These are phyloP conservation scores for Pestalotiopsis sp. DNA, from an alignment of 2,329 filamentous ascomycete species.

Conservation along the genomic window DNA sequence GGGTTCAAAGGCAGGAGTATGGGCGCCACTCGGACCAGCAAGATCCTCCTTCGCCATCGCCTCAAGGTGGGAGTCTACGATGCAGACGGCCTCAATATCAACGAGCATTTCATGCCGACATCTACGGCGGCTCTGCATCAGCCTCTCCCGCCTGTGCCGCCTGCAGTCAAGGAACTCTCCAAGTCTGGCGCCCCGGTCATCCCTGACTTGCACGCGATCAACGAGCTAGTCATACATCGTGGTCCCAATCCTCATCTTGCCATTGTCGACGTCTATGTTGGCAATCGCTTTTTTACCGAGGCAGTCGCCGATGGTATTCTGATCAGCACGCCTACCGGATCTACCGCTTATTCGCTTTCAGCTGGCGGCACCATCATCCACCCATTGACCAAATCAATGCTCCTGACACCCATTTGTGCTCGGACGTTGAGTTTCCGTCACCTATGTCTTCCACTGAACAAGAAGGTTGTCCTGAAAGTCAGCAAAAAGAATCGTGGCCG, in stretches of 20 bases:
- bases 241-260: slow-evolving; percentile 88
- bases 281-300: slow-evolving; percentile 87
- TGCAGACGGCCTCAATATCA: slow-evolving; percentile 64
- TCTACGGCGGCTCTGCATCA: slow-evolving; percentile 46
- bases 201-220: slow-evolving; percentile 72
- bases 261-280: slow-evolving; percentile 89
- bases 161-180: slow-evolving; percentile 7
- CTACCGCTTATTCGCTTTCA: slow-evolving; percentile 93
- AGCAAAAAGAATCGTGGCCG: slow-evolving; percentile 79
- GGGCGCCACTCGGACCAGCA: slow-evolving; percentile 73
- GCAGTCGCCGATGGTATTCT: slow-evolving; percentile 95
- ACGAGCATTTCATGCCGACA: slow-evolving; percentile 51
- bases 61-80: slow-evolving; percentile 86
- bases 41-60: slow-evolving; percentile 83
- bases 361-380: slow-evolving; percentile 93
- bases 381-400: slow-evolving; percentile 83
- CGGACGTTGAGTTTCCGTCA: slow-evolving; percentile 91
- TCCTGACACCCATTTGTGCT: slow-evolving; percentile 93
- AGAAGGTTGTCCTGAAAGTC: slow-evolving; percentile 78
- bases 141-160: slow-evolving; percentile 31
- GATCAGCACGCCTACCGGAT: slow-evolving; percentile 90
- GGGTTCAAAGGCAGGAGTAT: slow-evolving; percentile 79
- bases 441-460: slow-evolving; percentile 84
- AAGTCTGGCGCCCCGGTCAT: slow-evolving; percentile 24
- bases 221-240: slow-evolving; percentile 92